These are phyloP conservation scores for Sodiomyces alkalinus DNA, from an alignment of 2,329 filamentous ascomycete species.

Conservation along the genomic window DNA sequence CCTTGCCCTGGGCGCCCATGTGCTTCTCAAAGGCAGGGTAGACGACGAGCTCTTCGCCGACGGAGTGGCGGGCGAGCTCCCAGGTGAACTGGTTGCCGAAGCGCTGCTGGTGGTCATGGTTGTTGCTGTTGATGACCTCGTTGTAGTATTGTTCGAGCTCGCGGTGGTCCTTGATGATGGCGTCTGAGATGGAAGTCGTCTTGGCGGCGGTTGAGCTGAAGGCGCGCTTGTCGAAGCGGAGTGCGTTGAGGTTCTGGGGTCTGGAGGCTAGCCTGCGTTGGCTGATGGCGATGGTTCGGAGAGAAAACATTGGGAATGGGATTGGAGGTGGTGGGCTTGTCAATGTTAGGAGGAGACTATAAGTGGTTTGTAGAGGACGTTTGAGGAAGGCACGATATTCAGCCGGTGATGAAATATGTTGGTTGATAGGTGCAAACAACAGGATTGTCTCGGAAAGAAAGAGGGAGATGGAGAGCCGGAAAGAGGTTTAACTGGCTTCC, in stretches of 20 bases:
- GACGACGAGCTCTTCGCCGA: slow-evolving; percentile 29
- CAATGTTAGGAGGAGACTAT: too few species aligned
- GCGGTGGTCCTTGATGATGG: slow-evolving; percentile 15
- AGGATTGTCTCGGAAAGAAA: too few species aligned
- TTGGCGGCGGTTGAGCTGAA: background rate
- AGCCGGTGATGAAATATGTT: too few species aligned
- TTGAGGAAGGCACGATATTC: too few species aligned
- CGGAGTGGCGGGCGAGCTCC: slow-evolving; percentile 31
- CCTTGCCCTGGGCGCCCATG: slow-evolving; percentile 23
- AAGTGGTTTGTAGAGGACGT: too few species aligned
- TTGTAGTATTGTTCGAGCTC: slow-evolving; percentile 21
- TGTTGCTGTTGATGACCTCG: slow-evolving; percentile 20
- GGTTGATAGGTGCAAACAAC: too few species aligned
- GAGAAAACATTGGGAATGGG: too few species aligned
- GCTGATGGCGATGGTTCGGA: background rate
- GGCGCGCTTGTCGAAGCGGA: background rate
- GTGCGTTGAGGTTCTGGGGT: background rate
- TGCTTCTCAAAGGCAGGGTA: slow-evolving; percentile 38
- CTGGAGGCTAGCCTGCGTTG: background rate
- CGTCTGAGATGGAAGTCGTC: slow-evolving; percentile 14
- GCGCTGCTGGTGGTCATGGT: slow-evolving; percentile 20
- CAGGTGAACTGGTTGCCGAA: slow-evolving; percentile 31
- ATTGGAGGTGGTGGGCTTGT: too few species aligned
- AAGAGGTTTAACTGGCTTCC: too few species aligned
- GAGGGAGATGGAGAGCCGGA: too few species aligned